Evolutionary conservation across 148 eudicot genomes (phyloP).

Genomic region (Agrostemma githago): DNA sequence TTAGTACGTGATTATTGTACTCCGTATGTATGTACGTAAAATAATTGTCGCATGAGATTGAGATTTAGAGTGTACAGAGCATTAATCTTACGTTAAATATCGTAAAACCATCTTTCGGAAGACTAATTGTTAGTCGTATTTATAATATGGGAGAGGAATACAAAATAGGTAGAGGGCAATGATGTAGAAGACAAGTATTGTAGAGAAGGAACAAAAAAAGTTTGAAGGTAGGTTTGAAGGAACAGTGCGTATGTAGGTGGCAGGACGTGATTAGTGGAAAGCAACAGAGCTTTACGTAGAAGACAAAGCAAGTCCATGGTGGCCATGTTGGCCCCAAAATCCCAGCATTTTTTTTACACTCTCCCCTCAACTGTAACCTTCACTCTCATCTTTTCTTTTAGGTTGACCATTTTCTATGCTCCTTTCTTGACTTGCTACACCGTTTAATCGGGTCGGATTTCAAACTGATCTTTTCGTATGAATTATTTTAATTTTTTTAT

Average conservation of each 20-base stretch:
- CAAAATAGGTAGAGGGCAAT: conserved; percentile 10
- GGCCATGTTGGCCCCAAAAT: conserved; percentile 4
- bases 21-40: no score
- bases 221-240: background rate
- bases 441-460: no score
- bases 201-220: conserved; percentile 16
- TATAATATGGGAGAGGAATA: background rate
- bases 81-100: no score
- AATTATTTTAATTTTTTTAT: no score
- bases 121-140: no score
- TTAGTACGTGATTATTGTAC: no score
- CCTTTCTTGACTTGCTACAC: no score
- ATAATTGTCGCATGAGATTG: no score
- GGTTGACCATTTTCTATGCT: no score
- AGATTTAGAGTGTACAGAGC: no score
- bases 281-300: conserved; percentile 32
- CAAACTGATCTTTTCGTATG: no score
- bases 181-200: conserved; percentile 20
- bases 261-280: conserved; percentile 15
- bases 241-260: conserved; percentile 24
- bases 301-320: conserved; percentile 30
- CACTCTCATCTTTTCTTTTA: background rate
- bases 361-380: background rate
- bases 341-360: background rate
- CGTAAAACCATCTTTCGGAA: no score